Percentiles rank a stretch among this genome's conserved stretches.
Conservation (phyloP, 176 grass and related monocot species). For the Bromus sterilis region DNA sequence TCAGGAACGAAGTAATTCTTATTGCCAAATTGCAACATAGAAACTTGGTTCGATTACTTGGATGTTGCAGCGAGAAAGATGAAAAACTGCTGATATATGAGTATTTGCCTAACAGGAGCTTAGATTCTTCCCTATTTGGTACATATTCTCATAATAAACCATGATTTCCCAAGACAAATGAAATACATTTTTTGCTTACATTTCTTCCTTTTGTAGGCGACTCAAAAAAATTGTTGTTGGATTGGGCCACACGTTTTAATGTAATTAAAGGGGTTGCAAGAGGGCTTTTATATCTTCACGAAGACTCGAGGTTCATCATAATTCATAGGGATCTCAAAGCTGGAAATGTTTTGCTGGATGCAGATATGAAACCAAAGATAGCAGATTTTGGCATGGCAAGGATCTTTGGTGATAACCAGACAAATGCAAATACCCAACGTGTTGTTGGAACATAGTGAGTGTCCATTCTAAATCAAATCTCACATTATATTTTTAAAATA, state of each 20-base stretch:
- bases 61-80: background rate
- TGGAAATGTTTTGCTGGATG: too few species aligned
- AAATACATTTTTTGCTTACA: background rate
- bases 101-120: constrained; percentile 21
- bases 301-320: too few species aligned
- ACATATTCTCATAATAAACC: background rate
- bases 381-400: background rate
- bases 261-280: constrained; percentile 37
- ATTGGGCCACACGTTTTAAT: constrained; percentile 32
- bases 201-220: background rate
- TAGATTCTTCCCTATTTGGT: constrained; percentile 25
- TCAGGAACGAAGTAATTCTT: background rate
- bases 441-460: background rate
- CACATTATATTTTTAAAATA: background rate
- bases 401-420: background rate
- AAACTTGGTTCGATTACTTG: background rate
- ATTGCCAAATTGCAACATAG: background rate
- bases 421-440: background rate
- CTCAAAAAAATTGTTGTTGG: background rate
- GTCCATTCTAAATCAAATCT: background rate
- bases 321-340: too few species aligned
- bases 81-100: background rate
- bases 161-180: background rate
- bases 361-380: too few species aligned
- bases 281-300: background rate